Percentiles rank a stretch among this genome's conserved stretches.
Conservation (phyloP, 2,329 filamentous ascomycete genomes). For the Stachybotrys chartarum region DNA sequence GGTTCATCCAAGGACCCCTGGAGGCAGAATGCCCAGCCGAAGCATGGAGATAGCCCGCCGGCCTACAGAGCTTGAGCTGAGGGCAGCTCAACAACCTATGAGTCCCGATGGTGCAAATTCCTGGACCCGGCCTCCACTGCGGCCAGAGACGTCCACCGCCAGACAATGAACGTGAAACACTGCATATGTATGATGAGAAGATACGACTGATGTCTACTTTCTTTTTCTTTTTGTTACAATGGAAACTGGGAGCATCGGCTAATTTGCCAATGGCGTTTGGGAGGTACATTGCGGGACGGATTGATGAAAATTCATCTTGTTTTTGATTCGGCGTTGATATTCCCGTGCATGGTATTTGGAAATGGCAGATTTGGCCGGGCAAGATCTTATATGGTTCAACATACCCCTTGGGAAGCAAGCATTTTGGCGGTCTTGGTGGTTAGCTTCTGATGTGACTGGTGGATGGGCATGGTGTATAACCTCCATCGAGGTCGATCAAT, state of each 20-base stretch:
- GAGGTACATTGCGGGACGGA: too few species aligned
- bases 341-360: neutral
- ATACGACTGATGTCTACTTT: neutral
- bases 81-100: neutral
- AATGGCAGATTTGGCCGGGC: neutral
- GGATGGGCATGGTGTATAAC: neutral
- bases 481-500: neutral
- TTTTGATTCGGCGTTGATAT: too few species aligned
- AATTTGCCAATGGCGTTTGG: too few species aligned
- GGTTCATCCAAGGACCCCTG: constrained; percentile 48
- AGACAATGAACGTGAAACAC: neutral
- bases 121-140: neutral
- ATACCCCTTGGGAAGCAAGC: neutral
- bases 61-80: constrained; percentile 17
- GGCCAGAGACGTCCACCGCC: constrained; percentile 2
- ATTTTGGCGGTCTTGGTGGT: neutral
- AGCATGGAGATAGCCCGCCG: constrained; percentile 47
- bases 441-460: neutral
- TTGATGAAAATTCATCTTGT: too few species aligned
- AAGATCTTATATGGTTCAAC: neutral
- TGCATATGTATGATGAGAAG: neutral
- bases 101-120: neutral
- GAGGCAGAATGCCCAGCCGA: constrained; percentile 45
- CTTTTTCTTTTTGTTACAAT: neutral
- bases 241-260: too few species aligned